Base-by-base conservation (phyloP, 2,329 filamentous ascomycete genomes). In the Simplicillium sp. region DNA sequence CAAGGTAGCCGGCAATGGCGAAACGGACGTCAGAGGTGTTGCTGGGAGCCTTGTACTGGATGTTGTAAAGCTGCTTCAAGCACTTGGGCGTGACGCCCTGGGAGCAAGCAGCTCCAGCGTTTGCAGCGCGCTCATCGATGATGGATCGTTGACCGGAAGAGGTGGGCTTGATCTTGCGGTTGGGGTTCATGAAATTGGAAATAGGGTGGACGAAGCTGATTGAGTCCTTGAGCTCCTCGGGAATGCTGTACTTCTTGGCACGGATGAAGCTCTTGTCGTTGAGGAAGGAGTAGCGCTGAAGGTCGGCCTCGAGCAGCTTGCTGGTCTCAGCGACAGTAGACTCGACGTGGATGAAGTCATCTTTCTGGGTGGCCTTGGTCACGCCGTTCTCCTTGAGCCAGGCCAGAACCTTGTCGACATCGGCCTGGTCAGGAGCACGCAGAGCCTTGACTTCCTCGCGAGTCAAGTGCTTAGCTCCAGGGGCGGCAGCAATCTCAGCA, bases 121-220 rank as follows among this genome's bases (percentile, higher is more conserved):
- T 6, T 56, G 36, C 29, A 20, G 16, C n/a, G 11, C 7, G 29
- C 15, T 17, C 12, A 6, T 37, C 20, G 20, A 25, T 25, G 20
- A 25, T 25, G 20, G 20, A 25, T 25, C 20, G 20, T 25, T 25
- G 5, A 25, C 20, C 20, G 20, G 20, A 25, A 25, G 20, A 25
- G 6, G 20, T 25, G 6, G 20, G 20, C 20, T 25, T 25, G 20
- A 25, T 9, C 39, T 29, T 46, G n/a, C 25, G 40, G 25, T 32
- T 42, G 25, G 39, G 43, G 36, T 44, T 50, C 54, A 63, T 58
- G 37, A 67, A 67, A 47, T 65, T 57, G 12, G 55, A 48, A 37
- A 67, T 44, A 0, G 64, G 64, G 34, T 60, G 56, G n/a, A 67
- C 53, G 43, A 66, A 65, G 32, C 59, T 55, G 34, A 66, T 52